Conservation (phyloP, 2,329 filamentous ascomycete species). For the Amesomyces nigricolor region DNA sequence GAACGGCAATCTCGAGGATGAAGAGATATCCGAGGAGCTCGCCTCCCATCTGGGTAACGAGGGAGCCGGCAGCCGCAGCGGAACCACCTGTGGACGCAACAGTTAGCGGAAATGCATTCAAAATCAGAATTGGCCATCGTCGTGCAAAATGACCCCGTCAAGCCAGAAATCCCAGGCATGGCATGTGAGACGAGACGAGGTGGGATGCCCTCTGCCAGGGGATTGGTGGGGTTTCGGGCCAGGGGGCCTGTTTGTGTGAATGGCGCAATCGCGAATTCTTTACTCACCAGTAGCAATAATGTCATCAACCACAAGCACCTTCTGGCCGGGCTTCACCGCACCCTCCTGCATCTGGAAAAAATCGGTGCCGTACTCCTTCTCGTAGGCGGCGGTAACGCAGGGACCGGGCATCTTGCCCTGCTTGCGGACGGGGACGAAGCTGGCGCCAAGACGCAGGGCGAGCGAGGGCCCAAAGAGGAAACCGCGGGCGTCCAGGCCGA, state of each 20-base stretch:
- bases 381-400: conserved; percentile 75
- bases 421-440: conserved; percentile 92
- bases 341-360: conserved; percentile 93
- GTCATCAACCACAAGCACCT: conserved; percentile 90
- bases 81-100: conserved; percentile 64
- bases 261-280: conserved; percentile 12
- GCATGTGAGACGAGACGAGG: conserved; percentile 11
- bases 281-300: conserved; percentile 94
- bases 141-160: not conserved
- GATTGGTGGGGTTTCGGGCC: conserved; percentile 12
- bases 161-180: not conserved
- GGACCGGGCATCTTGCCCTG: conserved; percentile 90
- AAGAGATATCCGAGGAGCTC: conserved; percentile 86
- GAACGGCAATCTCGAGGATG: conserved; percentile 89
- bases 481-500: conserved; percentile 88
- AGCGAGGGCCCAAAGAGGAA: conserved; percentile 92
- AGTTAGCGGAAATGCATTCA: conserved; percentile 13
- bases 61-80: conserved; percentile 76
- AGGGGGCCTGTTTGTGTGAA: not conserved
- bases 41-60: conserved; percentile 82
- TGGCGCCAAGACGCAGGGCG: conserved; percentile 73
- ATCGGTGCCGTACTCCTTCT: conserved; percentile 96
- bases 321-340: conserved; percentile 78
- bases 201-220: conserved; percentile 12
- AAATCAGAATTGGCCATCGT: not conserved